phyloP scores from a whole-genome alignment of 2,329 filamentous ascomycete species.

The Orbilia javanica region DNA sequence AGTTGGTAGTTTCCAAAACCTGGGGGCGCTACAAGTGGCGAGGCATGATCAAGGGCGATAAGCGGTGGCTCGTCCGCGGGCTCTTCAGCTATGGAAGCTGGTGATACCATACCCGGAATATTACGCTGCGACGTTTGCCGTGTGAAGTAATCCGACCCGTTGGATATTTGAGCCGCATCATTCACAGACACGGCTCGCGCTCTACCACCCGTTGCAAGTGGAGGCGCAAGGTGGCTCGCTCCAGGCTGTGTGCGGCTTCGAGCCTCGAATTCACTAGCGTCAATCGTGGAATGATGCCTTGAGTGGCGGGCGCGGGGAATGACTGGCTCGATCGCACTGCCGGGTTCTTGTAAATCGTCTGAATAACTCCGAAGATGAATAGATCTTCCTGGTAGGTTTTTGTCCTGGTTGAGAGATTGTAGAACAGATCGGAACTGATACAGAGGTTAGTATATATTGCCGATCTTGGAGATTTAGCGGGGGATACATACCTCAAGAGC shows the following conservation, averaged over 20 bases:
- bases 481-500: constrained; percentile 75
- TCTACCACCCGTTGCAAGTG: constrained; percentile 62
- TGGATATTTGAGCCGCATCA: constrained; percentile 66
- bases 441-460: not conserved
- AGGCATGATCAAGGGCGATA: constrained; percentile 34
- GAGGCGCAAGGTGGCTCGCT: constrained; percentile 40
- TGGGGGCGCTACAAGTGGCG: constrained; percentile 20
- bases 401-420: constrained; percentile 84
- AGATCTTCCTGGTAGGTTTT: constrained; percentile 76
- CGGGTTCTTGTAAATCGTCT: constrained; percentile 68
- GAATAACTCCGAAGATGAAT: constrained; percentile 79
- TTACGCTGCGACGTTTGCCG: constrained; percentile 3
- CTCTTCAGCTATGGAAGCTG: constrained; percentile 8
- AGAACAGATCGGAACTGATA: constrained; percentile 82
- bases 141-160: constrained; percentile 47
- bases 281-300: constrained; percentile 59
- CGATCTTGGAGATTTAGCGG: not conserved
- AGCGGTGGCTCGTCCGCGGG: constrained; percentile 28
- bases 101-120: not conserved
- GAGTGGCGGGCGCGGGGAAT: constrained; percentile 65
- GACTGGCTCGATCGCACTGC: constrained; percentile 66
- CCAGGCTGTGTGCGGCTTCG: constrained; percentile 2
- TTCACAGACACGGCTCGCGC: constrained; percentile 73
- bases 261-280: constrained; percentile 31
- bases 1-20: constrained; percentile 35